Evolutionary conservation across 352 stramenopile species (phyloP).

Genomic region (Pythium plurisporium): DNA sequence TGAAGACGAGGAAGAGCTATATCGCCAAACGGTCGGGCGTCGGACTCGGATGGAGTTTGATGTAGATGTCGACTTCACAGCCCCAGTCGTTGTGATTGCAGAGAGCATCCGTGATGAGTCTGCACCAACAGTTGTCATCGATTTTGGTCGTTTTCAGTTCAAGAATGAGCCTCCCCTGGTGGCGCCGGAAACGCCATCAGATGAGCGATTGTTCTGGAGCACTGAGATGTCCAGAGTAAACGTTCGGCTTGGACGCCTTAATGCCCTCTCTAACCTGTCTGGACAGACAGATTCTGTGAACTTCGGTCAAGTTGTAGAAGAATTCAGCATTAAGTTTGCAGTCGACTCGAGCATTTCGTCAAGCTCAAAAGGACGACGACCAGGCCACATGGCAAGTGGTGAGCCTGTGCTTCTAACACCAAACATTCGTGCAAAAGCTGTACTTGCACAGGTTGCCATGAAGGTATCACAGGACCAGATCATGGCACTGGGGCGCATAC

Average conservation of each 20-base stretch:
- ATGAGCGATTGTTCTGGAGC: conserved; percentile 46
- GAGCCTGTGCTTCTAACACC: neutral
- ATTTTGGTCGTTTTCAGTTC: conserved; percentile 69
- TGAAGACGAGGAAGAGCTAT: conserved; percentile 41
- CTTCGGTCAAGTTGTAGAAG: conserved; percentile 50
- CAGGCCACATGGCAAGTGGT: neutral
- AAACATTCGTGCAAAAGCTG: conserved; percentile 32
- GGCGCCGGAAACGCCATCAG: neutral
- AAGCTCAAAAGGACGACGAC: neutral
- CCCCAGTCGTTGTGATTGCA: conserved; percentile 64
- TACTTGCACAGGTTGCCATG: conserved; percentile 37
- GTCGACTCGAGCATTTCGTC: conserved; percentile 36
- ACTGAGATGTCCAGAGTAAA: conserved; percentile 59
- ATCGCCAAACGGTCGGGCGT: conserved; percentile 25
- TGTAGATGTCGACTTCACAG: conserved; percentile 67
- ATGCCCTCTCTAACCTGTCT: conserved; percentile 19
- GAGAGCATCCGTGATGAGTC: conserved; percentile 37
- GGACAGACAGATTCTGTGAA: neutral
- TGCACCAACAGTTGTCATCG: conserved; percentile 52
- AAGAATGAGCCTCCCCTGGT: conserved; percentile 30
- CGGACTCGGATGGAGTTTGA: conserved; percentile 38
- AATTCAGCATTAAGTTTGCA: conserved; percentile 56
- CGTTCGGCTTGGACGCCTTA: conserved; percentile 43
- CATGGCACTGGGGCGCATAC: conserved; percentile 42
- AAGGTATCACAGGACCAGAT: conserved; percentile 53